Base-by-base conservation (phyloP, 495 filamentous ascomycete genomes). In the Bacidia gigantensis region DNA sequence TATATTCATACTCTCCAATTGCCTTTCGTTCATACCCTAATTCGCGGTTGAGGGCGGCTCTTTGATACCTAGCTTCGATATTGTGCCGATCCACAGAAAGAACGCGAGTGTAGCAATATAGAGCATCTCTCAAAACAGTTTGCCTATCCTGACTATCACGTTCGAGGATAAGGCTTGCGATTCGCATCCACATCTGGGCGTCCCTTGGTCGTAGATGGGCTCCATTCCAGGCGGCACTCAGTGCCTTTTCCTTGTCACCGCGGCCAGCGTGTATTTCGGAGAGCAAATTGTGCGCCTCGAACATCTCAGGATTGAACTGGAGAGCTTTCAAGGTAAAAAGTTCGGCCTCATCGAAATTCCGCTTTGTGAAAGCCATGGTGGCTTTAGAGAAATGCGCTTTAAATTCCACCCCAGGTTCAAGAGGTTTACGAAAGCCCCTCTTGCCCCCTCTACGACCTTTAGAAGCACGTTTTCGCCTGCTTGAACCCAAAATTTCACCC, bases 281-380 rank as follows among this genome's bases (percentile, higher is more conserved):
- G 11, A 92, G 64, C 25, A 90, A 64, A 18, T 76, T 79, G 75
- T 90, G 88, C 24, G 88, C 83, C 20, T 77, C 72, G 55, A 84
- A 83, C 51, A 88, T 86, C 62, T 94, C 89, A 12, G 85, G 84
- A 61, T 95, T 94, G 58, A 82, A 74, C 52, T 84, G 77, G 49
- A 94, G 80, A 11, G 88, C 84, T 60, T 80, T 77, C 45, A 73
- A 69, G 11, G 83, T 76, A 42, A 77, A 69, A 1, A 78, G 68
- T 26, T 78, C 70, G 11, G 87, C 83, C 32, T 72, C 68, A 24
- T 81, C 78, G 61, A 81, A 81, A 42, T 84, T 72, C 11, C 74
- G 72, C 49, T 77, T 71, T 55, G 87, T 77, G 62, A 83, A 90
- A 1, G 81, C 78, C 24, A 79, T 73, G 23, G 77, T 82, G 5